Base-by-base conservation (phyloP, 176 grass and related monocot species). In the Tuctoria greenei region DNA sequence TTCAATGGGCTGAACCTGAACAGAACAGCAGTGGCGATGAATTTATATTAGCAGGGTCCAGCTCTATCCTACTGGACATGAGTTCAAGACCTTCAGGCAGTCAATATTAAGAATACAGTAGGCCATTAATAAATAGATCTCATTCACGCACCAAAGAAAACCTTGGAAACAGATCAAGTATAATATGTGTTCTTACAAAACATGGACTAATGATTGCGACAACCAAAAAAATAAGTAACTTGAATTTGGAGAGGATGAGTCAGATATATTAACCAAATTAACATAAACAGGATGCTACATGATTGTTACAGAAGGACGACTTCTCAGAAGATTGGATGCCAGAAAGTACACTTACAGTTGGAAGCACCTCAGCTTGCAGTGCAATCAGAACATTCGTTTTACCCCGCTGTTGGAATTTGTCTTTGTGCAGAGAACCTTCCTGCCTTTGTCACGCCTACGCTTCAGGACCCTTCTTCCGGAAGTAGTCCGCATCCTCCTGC, bases 351-450 rank as follows among this genome's bases (percentile, higher is more conserved):
- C 86, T 84, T 84, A 70, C 45, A 76, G 65, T 9, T 59, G 57
- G 47, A 58, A 49, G 24, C 1, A 15, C 45, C 41, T 75, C 76
- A 71, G 41, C 64, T 20, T 47, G 75, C 27, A 39, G 45, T 42
- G 27, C 59, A 80, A 65, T 84, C 41, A 88, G 11, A 35, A 59
- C 6, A 46, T 35, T 24, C 67, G 49, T 68, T 78, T 90, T 64
- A 52, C 78, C 72, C 95, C 87, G 18, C 45, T 92, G 69, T 49
- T 81, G 35, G 92, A 85, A 72, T 98, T 86, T 28, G 88, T 73
- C 69, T 73, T 98, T 74, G 95, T 91, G 83, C 95, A 98, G 36
- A 98, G 91, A 84, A 90, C 67, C 80, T 86, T 95, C 77, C 95
- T 89, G 80, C 95, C 95, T 82, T 88, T 99, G 39, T 45, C 82